Evolutionary conservation across 73 alveolate genomes (phyloP), one percentile per base, ranked within the genome.

Genomic region (Stentor coeruleus): DNA sequence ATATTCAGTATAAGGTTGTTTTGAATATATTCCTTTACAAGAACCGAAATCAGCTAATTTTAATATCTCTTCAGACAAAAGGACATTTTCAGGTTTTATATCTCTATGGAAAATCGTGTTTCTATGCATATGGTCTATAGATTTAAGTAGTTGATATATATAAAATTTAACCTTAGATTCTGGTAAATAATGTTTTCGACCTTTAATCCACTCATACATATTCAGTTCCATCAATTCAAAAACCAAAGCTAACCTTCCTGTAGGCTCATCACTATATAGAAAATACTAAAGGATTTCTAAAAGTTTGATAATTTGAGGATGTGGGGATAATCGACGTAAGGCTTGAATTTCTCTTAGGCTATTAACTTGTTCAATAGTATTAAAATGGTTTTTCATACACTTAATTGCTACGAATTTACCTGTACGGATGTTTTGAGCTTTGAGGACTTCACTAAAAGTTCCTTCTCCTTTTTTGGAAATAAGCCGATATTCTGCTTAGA

Each of bases 211-310:
- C 74, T 98, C 99, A 84, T 96, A 98, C 86, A 98, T 84, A 88
- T 93, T 96, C 97, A 86, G 90, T 81, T 98, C 99, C 99, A 98
- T 97, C 82, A 98, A 91, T 84, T 98, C 99, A 75, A 98, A 98
- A 3, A 98, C 99, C 40, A 98, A 83, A 3, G 99, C 99, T 37
- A 98, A 92, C 42, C 99, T 90, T n/a, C 99, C 99, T 2, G 99
- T 97, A 6, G 99, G 99, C 83, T 97, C 99, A 76, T 97, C 99
- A 82, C 81, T 95, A 30, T 20, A 26, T 66, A 66, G 39, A 20
- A 33, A 66, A 66, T 66, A 66, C 79, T 95, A 95, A 72, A 95
- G 83, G 2, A 75, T 40, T 38, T 75, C 83, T 11, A 96, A 94
- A 41, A 98, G 88, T 90, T 94, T 96, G 83, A 98, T 94, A 76